These are phyloP conservation scores for Stemphylium vesicarium DNA, from an alignment of 2,329 filamentous ascomycete species.

Conservation along the genomic window DNA sequence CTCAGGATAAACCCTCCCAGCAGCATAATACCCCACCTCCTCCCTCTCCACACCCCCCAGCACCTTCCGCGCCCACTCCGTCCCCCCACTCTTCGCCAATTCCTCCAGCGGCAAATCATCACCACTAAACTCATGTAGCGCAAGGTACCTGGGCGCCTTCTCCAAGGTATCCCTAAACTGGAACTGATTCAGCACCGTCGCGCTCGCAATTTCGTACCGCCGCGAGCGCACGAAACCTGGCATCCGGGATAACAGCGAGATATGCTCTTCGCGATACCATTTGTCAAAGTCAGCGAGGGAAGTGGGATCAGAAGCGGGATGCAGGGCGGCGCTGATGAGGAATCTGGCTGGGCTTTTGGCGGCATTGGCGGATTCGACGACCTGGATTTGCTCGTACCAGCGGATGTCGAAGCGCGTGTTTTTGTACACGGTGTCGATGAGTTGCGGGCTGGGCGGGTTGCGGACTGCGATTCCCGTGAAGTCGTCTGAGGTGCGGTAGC, in stretches of 20 bases:
- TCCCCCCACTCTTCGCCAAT: conserved; percentile 18
- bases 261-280: conserved; percentile 33
- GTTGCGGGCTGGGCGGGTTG: conserved; percentile 21
- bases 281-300: conserved; percentile 23
- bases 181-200: conserved; percentile 29
- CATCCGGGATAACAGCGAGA: conserved; percentile 9
- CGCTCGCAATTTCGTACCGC: conserved; percentile 23
- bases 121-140: conserved; percentile 33
- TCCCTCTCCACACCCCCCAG: conserved; percentile 16
- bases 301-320: conserved; percentile 8
- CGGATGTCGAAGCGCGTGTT: conserved; percentile 36
- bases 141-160: conserved; percentile 24
- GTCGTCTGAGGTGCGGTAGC: conserved; percentile 23
- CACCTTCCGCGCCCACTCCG: conserved; percentile 33
- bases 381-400: conserved; percentile 29
- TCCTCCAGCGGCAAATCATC: conserved; percentile 27
- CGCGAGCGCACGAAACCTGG: conserved; percentile 31
- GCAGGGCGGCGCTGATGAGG: conserved; percentile 19
- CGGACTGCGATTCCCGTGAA: conserved; percentile 35
- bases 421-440: conserved; percentile 32
- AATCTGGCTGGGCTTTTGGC: too few relatives aligned
- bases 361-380: not conserved
- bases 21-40: conserved; percentile 28
- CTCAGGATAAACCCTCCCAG: conserved; percentile 25
- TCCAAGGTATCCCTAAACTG: conserved; percentile 12